A percentile compares a stretch with the other conserved stretches of the same genome.
Evolutionary conservation across 2,329 filamentous ascomycete genomes (phyloP).

Genomic region (Diplodia corticola): DNA sequence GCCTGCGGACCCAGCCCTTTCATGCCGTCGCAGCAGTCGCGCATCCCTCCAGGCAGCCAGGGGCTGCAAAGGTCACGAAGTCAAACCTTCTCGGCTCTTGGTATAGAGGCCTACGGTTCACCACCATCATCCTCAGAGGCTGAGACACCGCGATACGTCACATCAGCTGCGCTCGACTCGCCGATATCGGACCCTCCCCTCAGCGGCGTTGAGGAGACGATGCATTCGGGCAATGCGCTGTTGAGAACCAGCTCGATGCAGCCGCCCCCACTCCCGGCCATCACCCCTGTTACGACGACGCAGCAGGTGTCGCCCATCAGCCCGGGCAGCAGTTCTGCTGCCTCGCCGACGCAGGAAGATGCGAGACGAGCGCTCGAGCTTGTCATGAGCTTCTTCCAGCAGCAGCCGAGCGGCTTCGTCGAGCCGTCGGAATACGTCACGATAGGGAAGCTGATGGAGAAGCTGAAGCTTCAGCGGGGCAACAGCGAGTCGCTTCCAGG

Average conservation of each 20-base stretch:
- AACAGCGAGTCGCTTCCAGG: conserved; percentile 35
- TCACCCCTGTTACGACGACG: conserved; percentile 34
- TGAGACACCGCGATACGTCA: conserved; percentile 55
- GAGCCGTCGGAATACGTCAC: conserved; percentile 76
- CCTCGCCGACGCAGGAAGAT: conserved; percentile 76
- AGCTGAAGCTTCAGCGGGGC: conserved; percentile 68
- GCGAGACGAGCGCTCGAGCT: conserved; percentile 79
- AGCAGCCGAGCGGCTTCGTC: conserved; percentile 66
- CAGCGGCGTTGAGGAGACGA: conserved; percentile 43
- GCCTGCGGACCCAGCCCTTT: conserved; percentile 66
- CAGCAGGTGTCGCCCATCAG: conserved; percentile 24
- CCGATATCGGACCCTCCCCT: conserved; percentile 39
- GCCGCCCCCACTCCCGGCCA: conserved; percentile 47
- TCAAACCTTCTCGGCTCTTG: conserved; percentile 75
- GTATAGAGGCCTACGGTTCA: conserved; percentile 61
- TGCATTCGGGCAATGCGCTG: conserved; percentile 37
- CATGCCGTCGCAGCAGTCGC: conserved; percentile 54
- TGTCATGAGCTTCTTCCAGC: conserved; percentile 78
- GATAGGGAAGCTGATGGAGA: conserved; percentile 81
- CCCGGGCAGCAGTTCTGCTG: conserved; percentile 49
- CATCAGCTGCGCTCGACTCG: conserved; percentile 51
- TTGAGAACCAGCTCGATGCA: conserved; percentile 44
- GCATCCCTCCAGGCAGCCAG: conserved; percentile 48
- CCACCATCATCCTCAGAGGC: conserved; percentile 54
- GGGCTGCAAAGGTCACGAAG: conserved; percentile 76